Evolutionary conservation across 176 grass and related monocot genomes (phyloP).

Genomic region (Sorghum bicolor): DNA sequence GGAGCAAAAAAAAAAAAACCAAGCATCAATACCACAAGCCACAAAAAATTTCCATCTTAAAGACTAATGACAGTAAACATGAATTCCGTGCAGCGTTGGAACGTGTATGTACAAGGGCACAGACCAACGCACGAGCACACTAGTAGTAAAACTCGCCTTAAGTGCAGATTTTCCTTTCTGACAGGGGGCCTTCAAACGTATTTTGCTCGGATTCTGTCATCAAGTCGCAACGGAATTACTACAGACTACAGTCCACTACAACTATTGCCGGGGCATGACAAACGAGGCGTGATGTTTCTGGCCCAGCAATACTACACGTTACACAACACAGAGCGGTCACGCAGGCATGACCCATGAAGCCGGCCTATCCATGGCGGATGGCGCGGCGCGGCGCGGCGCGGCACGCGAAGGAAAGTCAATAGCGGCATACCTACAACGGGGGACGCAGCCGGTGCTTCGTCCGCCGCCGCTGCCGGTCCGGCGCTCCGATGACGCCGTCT

Average conservation of each 20-base stretch:
- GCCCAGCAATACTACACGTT: neutral
- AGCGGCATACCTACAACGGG: conserved; percentile 12
- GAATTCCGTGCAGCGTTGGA: neutral
- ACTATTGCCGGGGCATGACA: no score
- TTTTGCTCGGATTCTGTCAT: neutral
- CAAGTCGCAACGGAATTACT: neutral
- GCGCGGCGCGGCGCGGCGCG: neutral
- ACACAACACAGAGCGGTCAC: neutral
- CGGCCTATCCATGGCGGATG: neutral
- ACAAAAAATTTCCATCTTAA: neutral
- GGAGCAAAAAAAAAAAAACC: neutral
- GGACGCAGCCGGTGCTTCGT: neutral
- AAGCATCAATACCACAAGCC: neutral
- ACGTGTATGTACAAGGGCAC: neutral
- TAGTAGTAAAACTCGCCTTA: neutral
- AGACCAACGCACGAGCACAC: neutral
- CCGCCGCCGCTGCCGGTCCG: neutral
- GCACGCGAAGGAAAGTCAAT: neutral
- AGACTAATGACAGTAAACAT: neutral
- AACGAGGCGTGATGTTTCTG: neutral
- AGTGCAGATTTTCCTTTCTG: neutral
- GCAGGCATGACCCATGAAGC: neutral
- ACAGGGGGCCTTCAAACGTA: neutral
- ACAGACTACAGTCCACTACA: neutral
- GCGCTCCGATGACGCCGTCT: neutral